Percentiles rank a stretch among this genome's conserved stretches.
phyloP scores from a whole-genome alignment of 306 rosid species.

The Urtica urens region DNA sequence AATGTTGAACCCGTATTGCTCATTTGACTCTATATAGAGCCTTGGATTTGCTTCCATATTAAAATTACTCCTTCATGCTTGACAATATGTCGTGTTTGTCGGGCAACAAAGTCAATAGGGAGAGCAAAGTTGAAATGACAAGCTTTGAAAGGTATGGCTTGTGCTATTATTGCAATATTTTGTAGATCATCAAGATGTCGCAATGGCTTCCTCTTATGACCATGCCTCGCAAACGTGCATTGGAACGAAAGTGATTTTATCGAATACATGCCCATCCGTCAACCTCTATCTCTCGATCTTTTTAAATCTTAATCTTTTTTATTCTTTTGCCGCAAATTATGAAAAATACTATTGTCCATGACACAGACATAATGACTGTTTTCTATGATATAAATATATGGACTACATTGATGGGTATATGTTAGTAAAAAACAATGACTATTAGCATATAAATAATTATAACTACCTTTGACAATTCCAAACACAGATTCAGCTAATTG shows the following conservation, averaged over 20 bases:
- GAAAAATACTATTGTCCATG: no score
- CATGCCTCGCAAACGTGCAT: neutral
- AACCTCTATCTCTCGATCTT: no score
- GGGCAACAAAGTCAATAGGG: neutral
- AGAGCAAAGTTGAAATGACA: neutral
- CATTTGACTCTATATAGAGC: neutral
- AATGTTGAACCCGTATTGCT: neutral
- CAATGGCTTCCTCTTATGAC: neutral
- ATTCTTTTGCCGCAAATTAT: neutral
- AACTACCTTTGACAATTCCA: no score
- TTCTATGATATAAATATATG: no score
- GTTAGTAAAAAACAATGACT: no score
- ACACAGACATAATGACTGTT: no score
- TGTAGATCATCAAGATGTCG: neutral
- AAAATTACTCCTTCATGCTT: neutral
- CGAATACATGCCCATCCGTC: no score
- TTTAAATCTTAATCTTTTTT: neutral
- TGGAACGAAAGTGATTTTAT: neutral
- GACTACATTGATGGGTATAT: no score
- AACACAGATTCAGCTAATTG: no score
- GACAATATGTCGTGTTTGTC: neutral
- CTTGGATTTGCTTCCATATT: neutral
- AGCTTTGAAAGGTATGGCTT: slow-evolving; percentile 2
- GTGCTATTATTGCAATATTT: neutral
- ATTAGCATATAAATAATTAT: no score